phyloP scores from a whole-genome alignment of 768 basidiomycete genomes.

The Amanita fuliginea region DNA sequence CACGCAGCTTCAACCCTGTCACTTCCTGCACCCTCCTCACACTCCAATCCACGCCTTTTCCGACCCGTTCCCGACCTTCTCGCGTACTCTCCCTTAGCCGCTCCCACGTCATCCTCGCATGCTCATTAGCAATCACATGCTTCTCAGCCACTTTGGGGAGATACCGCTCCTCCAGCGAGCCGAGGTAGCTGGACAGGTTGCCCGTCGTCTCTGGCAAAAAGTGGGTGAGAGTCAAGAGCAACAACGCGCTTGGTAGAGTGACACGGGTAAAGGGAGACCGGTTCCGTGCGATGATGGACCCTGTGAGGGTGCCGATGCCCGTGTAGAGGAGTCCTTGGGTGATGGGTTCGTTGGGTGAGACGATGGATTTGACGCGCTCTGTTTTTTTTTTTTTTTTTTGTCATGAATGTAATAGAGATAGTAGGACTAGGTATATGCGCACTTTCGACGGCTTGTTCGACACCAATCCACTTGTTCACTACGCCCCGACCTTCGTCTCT shows the following conservation, averaged over 20 bases:
- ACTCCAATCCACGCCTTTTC: conserved; percentile 30
- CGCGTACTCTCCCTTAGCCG: conserved; percentile 40
- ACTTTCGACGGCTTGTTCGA: conserved; percentile 85
- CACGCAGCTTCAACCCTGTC: conserved; percentile 66
- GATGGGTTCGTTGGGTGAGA: conserved; percentile 71
- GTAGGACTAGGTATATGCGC: conserved; percentile 1
- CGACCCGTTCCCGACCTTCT: conserved; percentile 32
- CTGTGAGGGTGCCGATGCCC: conserved; percentile 79
- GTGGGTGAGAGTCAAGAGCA: conserved; percentile 59
- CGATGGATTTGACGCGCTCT: conserved; percentile 78
- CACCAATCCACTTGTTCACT: conserved; percentile 73
- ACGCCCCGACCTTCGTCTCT: conserved; percentile 58
- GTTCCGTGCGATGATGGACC: conserved; percentile 78
- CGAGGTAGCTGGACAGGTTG: conserved; percentile 59
- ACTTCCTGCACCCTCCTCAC: conserved; percentile 50
- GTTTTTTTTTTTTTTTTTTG: no score
- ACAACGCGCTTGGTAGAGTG: conserved; percentile 65
- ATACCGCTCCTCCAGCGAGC: conserved; percentile 59
- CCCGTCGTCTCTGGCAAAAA: conserved; percentile 79
- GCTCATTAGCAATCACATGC: conserved; percentile 54
- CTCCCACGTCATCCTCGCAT: conserved; percentile 48
- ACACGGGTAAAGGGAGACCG: conserved; percentile 59
- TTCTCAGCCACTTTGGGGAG: conserved; percentile 58
- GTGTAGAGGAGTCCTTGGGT: conserved; percentile 89
- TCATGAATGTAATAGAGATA: neutral